Evolutionary conservation across 2,329 filamentous ascomycete species (phyloP).

Genomic region (Fusarium xyrophilum): DNA sequence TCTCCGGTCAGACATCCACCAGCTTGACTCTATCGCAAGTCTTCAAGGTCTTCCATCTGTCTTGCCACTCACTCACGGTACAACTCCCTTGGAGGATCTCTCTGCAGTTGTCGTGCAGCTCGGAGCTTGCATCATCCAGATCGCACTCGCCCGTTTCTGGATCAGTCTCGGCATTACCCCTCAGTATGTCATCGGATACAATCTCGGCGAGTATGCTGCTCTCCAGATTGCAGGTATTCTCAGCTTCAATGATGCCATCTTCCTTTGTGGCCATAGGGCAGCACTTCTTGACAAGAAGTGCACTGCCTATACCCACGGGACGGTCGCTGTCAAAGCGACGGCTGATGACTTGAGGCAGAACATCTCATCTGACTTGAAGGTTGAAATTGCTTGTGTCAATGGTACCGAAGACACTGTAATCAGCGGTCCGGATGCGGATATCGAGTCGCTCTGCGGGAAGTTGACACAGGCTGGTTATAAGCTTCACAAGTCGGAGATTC

Average conservation of each 20-base stretch:
- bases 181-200: constrained; percentile 57
- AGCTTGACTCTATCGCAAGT: not conserved
- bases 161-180: constrained; percentile 50
- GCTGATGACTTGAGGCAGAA: not conserved
- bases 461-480: constrained; percentile 49
- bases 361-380: constrained; percentile 45
- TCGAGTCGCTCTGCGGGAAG: constrained; percentile 52
- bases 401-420: constrained; percentile 77
- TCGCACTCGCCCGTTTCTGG: constrained; percentile 41
- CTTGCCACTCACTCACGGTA: not conserved
- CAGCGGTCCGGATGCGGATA: constrained; percentile 52
- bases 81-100: accelerated
- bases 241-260: constrained; percentile 66
- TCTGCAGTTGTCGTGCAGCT: not conserved
- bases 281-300: not conserved
- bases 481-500: constrained; percentile 56
- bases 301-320: constrained; percentile 11
- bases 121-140: not conserved
- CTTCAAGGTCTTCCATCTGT: not conserved
- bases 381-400: constrained; percentile 75
- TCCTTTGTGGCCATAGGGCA: constrained; percentile 60
- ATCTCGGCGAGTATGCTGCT: constrained; percentile 49
- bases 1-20: not conserved
- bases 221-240: constrained; percentile 67
- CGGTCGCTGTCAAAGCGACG: constrained; percentile 25